phyloP scores from a whole-genome alignment of 176 grass and related monocot genomes.

The Eremochloa ophiuroides region DNA sequence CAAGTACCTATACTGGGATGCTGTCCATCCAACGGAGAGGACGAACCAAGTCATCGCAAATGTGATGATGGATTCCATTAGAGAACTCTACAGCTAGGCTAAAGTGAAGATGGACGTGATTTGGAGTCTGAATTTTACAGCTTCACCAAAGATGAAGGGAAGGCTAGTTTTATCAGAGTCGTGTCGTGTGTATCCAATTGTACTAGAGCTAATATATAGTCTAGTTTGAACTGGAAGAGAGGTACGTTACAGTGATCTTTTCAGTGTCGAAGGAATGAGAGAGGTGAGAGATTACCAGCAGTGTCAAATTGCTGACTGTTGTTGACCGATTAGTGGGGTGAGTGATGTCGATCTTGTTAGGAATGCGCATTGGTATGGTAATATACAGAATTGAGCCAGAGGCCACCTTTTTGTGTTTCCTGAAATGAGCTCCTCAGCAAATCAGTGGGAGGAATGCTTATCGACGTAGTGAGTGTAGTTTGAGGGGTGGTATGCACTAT shows the following conservation, averaged over 20 bases:
- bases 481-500: too few relatives aligned
- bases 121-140: background rate
- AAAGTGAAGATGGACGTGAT: background rate
- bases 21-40: constrained; percentile 64
- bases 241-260: background rate
- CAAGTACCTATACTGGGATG: constrained; percentile 75
- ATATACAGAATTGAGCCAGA: background rate
- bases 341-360: background rate
- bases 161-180: background rate
- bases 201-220: background rate
- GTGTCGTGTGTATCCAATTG: background rate
- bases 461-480: too few relatives aligned
- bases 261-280: background rate
- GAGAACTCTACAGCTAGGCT: constrained; percentile 30
- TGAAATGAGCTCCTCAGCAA: background rate
- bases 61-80: constrained; percentile 16
- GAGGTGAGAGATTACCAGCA: background rate
- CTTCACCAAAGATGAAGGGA: background rate
- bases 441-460: background rate
- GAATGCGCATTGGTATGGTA: background rate
- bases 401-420: background rate
- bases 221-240: background rate
- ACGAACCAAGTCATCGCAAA: constrained; percentile 47
- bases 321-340: background rate
- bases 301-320: background rate